Conservation (phyloP, 768 basidiomycete genomes). For the Sporobolomyces phaffii region DNA sequence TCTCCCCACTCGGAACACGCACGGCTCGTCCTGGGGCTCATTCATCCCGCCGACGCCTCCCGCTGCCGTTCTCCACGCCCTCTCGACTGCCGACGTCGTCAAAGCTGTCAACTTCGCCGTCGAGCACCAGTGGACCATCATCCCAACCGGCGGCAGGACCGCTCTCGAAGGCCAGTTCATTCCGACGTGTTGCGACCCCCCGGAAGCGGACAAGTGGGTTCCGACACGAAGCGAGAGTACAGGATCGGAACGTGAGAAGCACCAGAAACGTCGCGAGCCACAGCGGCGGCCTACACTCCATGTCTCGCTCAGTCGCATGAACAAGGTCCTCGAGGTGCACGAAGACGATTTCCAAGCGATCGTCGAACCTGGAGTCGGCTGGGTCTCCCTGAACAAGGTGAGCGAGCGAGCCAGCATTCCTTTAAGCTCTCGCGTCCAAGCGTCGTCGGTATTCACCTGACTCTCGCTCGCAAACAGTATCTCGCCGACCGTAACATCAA, state of each 20-base stretch:
- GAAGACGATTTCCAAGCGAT: constrained; percentile 48
- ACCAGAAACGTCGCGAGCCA: background rate
- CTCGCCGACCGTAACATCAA: constrained; percentile 5
- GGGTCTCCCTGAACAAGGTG: constrained; percentile 41
- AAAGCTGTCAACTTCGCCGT: constrained; percentile 67
- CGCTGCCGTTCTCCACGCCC: constrained; percentile 47
- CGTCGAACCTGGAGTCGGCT: constrained; percentile 47
- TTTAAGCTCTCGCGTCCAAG: background rate
- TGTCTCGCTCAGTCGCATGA: constrained; percentile 70
- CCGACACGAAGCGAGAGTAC: background rate
- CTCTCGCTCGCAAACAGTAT: background rate
- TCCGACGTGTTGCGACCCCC: constrained; percentile 22
- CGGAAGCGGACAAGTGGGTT: background rate
- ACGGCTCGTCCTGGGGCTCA: constrained; percentile 16
- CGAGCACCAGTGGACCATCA: constrained; percentile 64
- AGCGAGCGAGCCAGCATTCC: too few relatives aligned
- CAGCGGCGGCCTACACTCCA: constrained; percentile 53
- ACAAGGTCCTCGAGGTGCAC: constrained; percentile 66
- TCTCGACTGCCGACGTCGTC: constrained; percentile 71
- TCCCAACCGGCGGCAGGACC: constrained; percentile 74
- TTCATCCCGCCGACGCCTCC: constrained; percentile 11
- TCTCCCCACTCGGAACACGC: background rate
- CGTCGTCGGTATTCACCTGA: background rate
- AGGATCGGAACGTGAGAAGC: background rate
- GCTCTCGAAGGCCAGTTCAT: constrained; percentile 76